These are phyloP conservation scores for Gillenia trifoliata DNA, from an alignment of 306 rosid species.

Conservation along the genomic window DNA sequence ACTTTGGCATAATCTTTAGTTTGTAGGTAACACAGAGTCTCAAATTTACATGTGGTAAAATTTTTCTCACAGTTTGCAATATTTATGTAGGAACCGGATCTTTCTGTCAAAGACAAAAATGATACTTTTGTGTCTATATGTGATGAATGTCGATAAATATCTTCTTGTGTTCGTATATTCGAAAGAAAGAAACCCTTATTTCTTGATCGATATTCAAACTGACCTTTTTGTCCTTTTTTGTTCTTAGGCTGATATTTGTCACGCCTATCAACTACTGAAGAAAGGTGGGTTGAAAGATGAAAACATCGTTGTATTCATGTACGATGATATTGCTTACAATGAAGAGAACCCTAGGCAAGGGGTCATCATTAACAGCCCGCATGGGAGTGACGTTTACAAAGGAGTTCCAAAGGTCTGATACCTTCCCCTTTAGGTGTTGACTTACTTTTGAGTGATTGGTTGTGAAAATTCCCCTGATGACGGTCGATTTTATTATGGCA, in stretches of 20 bases:
- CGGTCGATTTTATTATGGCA: slow-evolving; percentile 25
- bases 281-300: slow-evolving; percentile 88
- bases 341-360: slow-evolving; percentile 89
- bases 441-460: neutral
- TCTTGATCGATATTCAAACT: neutral
- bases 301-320: slow-evolving; percentile 95
- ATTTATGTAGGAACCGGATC: neutral
- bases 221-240: neutral
- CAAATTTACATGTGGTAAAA: neutral
- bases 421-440: neutral
- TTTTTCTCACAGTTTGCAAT: neutral
- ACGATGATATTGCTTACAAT: slow-evolving; percentile 77
- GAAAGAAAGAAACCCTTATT: neutral
- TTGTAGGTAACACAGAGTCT: neutral
- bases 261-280: slow-evolving; percentile 85
- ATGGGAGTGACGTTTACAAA: slow-evolving; percentile 77
- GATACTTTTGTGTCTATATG: neutral
- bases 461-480: slow-evolving; percentile 3
- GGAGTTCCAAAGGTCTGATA: slow-evolving; percentile 87
- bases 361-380: slow-evolving; percentile 78
- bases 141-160: neutral
- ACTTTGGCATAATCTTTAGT: neutral
- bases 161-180: neutral
- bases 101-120: neutral
- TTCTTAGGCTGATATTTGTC: slow-evolving; percentile 79